Percentiles rank a stretch among this genome's conserved stretches.
phyloP scores from a whole-genome alignment of 169 alveolate species.

The Theileria sp. region DNA sequence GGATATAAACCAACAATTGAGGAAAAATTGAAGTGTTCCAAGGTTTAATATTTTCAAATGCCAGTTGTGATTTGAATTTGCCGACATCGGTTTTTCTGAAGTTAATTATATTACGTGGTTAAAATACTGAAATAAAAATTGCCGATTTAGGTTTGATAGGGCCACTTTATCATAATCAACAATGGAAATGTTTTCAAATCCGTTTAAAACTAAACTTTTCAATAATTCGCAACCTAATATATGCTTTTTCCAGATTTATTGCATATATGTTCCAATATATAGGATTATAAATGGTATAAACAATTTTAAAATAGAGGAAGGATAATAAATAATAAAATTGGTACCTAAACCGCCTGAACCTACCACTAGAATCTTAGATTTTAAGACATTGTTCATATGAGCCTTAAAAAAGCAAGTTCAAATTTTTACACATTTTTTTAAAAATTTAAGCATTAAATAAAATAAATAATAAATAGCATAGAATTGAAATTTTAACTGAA shows the following conservation, averaged over 20 bases:
- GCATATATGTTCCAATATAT: neutral
- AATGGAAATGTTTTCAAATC: slow-evolving; percentile 43
- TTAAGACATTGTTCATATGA: slow-evolving; percentile 8
- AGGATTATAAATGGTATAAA: neutral
- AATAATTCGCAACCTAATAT: slow-evolving; percentile 65
- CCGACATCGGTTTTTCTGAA: slow-evolving; percentile 31
- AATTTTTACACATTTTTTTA: neutral
- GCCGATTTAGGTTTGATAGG: slow-evolving; percentile 66
- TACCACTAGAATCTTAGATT: slow-evolving; percentile 3
- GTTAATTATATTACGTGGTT: slow-evolving; percentile 11
- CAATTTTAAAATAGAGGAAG: neutral
- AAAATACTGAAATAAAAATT: slow-evolving; percentile 52
- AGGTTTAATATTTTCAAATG: slow-evolving; percentile 14
- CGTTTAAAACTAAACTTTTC: slow-evolving; percentile 44
- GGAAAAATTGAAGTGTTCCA: slow-evolving; percentile 12
- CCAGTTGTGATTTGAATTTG: slow-evolving; percentile 31
- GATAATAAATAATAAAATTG: too few relatives aligned
- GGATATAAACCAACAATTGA: slow-evolving; percentile 29
- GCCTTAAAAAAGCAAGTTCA: neutral
- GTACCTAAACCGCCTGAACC: slow-evolving; percentile 23
- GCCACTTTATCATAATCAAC: slow-evolving; percentile 69
- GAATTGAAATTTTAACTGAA: neutral
- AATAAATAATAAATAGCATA: neutral
- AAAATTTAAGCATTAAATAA: neutral
- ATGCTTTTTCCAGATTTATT: neutral